Base-by-base conservation (phyloP, 495 filamentous ascomycete genomes). In the Talaromyces thailandensis region DNA sequence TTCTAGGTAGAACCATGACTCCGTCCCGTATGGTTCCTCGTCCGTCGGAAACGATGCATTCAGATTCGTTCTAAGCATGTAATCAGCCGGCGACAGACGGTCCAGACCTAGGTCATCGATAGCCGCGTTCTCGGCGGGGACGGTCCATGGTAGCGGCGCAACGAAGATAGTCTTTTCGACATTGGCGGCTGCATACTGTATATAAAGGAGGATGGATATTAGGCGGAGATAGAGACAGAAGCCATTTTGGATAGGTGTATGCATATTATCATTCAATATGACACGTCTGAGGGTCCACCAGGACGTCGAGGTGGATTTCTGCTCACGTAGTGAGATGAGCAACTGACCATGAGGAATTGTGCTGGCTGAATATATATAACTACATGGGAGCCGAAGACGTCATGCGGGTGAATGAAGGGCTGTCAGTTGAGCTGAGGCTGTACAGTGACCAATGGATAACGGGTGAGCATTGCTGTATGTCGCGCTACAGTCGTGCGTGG, bases 111-210 rank as follows among this genome's bases (percentile, higher is more conserved):
- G 79, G 68, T 86, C 77, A 55, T 86, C 81, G 25, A 93, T 72
- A 45, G 76, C 78, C 25, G 86, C 83, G 64, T 82, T 79, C 26
- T 77, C 71, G 9, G 79, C 70, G 8, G 86, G 81, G 31, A 90
- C 68, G 32, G 74, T 69, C 66, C 81, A 64, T 9, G 75, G 64
- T 16, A 73, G 64, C 23, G 94, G 94, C 24, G 80, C 92, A 48
- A 88, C 71, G 77, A 98, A 98, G 67, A 98, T 91, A 66, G 82
- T 81, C 72, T 98, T 98, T 72, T 98, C 94, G 64, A 88, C 87
- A 71, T 98, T 97, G 69, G 84, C 90, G 40, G 64, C 62, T 24
- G 67, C 66, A 26, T 68, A 67, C 29, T 65, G 60, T 64, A 63
- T 63, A 62, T 73, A 68, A 62, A 76, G 67, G 45, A 75, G 56